Evolutionary conservation across 345 rosid species (phyloP).

Genomic region (Eucalyptus leucophloia): DNA sequence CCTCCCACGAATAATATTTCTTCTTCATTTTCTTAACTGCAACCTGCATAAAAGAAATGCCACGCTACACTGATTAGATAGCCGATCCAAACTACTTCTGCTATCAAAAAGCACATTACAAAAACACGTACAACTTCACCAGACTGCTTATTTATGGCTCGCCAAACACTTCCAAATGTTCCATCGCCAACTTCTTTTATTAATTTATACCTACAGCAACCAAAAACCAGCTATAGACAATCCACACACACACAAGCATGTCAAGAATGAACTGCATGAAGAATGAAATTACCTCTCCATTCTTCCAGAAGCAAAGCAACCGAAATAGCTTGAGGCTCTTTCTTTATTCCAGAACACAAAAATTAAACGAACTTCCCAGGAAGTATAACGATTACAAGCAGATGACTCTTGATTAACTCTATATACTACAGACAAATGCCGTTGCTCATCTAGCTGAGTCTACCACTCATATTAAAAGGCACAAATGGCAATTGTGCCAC

Average conservation of each 20-base stretch:
- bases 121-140: constrained; percentile 75
- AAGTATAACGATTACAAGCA: constrained; percentile 23
- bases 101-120: not conserved
- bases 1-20: constrained; percentile 92
- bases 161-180: constrained; percentile 93
- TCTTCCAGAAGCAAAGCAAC: constrained; percentile 14
- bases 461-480: constrained; percentile 15
- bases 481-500: constrained; percentile 6
- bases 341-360: constrained; percentile 35
- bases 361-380: not conserved
- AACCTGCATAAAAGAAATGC: constrained; percentile 34
- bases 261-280: not conserved
- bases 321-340: constrained; percentile 4
- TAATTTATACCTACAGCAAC: constrained; percentile 52
- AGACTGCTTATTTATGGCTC: constrained; percentile 63
- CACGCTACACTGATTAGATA: not conserved
- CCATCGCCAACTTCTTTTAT: constrained; percentile 95
- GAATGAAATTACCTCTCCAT: constrained; percentile 71
- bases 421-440: not conserved
- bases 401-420: constrained; percentile 7
- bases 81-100: not conserved
- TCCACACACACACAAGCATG: not conserved
- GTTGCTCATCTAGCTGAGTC: constrained; percentile 19
- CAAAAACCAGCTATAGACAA: not conserved
- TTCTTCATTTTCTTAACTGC: constrained; percentile 97